Conservation (phyloP, 2,329 filamentous ascomycete genomes). For the Aphanoascus verrucosus region DNA sequence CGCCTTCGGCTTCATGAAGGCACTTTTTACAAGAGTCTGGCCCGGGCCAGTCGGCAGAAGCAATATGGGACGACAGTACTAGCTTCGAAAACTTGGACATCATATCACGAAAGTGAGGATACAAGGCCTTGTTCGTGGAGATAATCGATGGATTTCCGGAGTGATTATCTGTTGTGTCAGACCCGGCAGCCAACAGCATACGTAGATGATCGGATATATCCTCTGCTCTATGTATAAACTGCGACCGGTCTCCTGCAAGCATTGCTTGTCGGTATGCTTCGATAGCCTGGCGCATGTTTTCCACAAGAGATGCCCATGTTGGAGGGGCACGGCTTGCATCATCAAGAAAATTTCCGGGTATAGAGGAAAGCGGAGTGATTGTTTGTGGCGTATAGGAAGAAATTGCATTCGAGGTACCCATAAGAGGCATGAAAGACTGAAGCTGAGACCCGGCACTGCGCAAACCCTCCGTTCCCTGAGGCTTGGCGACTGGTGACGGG, state of each 20-base stretch:
- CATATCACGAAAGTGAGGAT: conserved; percentile 96
- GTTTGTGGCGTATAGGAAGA: conserved; percentile 46
- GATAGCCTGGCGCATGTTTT: conserved; percentile 85
- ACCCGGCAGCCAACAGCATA: conserved; percentile 85
- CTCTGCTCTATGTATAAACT: conserved; percentile 90
- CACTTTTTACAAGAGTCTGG: conserved; percentile 92
- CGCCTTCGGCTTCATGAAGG: conserved; percentile 91
- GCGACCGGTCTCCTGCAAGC: conserved; percentile 66
- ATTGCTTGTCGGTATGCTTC: conserved; percentile 88
- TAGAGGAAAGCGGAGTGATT: conserved; percentile 35
- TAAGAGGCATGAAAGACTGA: conserved; percentile 15
- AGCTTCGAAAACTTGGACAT: conserved; percentile 99
- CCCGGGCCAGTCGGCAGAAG: conserved; percentile 88
- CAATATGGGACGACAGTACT: conserved; percentile 94
- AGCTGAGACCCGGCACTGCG: conserved; percentile 12
- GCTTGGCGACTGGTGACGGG: conserved; percentile 51
- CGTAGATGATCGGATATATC: conserved; percentile 96
- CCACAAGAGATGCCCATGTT: conserved; percentile 80
- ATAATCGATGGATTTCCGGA: conserved; percentile 99
- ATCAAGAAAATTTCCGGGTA: conserved; percentile 80
- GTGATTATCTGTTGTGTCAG: conserved; percentile 95
- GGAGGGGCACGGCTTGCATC: conserved; percentile 69
- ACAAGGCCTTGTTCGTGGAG: conserved; percentile 91
- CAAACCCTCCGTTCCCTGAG: conserved; percentile 42
- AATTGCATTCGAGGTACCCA: conserved; percentile 22